phyloP scores from a whole-genome alignment of 495 filamentous ascomycete genomes.

The Mytilinidion resinicola region DNA sequence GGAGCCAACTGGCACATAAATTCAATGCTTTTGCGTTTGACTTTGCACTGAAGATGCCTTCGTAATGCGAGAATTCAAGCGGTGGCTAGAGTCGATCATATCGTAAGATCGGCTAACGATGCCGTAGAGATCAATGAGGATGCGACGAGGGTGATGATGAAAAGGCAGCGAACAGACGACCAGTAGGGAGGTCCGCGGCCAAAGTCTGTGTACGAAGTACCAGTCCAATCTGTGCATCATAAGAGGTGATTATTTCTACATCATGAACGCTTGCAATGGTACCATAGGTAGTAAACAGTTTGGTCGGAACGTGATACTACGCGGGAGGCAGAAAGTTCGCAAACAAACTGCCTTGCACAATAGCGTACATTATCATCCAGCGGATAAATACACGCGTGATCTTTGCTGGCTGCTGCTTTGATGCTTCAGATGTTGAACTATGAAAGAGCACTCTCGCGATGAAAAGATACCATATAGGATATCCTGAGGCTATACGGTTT shows the following conservation, averaged over 20 bases:
- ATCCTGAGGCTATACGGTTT: constrained; percentile 79
- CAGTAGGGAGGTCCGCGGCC: too few species aligned
- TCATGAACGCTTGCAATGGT: background rate
- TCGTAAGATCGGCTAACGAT: too few species aligned
- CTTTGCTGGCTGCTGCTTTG: constrained; percentile 9
- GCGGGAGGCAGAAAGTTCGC: constrained; percentile 95
- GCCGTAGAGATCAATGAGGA: too few species aligned
- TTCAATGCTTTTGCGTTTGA: too few species aligned
- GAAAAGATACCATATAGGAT: constrained; percentile 82
- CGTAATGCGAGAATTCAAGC: too few species aligned
- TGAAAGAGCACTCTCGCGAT: constrained; percentile 40
- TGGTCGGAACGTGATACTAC: constrained; percentile 28
- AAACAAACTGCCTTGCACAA: constrained; percentile 76
- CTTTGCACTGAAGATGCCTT: too few species aligned
- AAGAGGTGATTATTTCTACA: background rate
- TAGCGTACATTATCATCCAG: constrained; percentile 73
- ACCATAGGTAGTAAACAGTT: background rate
- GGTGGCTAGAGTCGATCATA: too few species aligned
- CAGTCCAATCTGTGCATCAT: background rate
- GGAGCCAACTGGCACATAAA: too few species aligned
- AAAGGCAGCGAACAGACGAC: background rate
- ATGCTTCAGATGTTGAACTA: background rate
- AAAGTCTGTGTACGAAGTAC: background rate
- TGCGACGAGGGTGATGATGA: background rate
- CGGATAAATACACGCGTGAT: constrained; percentile 39